Evolutionary conservation across 371 early-diverging fungal species (phyloP).

Genomic region (Apophysomyces trapeziformis): DNA sequence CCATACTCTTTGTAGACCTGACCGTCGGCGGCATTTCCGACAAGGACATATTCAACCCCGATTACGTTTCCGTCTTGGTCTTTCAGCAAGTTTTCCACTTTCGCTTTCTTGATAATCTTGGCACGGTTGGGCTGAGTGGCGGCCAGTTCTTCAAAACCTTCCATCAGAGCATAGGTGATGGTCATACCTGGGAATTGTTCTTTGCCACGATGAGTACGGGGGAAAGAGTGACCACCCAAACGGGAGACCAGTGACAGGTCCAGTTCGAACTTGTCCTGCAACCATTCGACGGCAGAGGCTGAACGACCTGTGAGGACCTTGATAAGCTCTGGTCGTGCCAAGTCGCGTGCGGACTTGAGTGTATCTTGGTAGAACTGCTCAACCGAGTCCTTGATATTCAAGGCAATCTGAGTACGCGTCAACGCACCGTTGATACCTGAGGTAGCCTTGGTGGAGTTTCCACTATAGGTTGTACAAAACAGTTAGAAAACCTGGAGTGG

Average conservation of each 20-base stretch:
- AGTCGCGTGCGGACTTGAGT: slow-evolving; percentile 85
- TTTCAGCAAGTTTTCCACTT: slow-evolving; percentile 67
- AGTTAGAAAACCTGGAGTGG: slow-evolving; percentile 10
- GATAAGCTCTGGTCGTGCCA: slow-evolving; percentile 84
- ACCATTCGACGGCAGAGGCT: slow-evolving; percentile 91
- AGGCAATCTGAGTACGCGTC: slow-evolving; percentile 77
- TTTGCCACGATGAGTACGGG: slow-evolving; percentile 95
- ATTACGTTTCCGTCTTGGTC: slow-evolving; percentile 63
- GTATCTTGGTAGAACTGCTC: slow-evolving; percentile 91
- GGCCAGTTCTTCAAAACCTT: slow-evolving; percentile 78
- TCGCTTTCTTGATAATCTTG: slow-evolving; percentile 80
- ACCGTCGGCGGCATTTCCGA: slow-evolving; percentile 60
- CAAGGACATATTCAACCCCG: slow-evolving; percentile 81
- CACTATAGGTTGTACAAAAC: slow-evolving; percentile 48
- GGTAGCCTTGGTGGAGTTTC: slow-evolving; percentile 96
- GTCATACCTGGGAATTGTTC: slow-evolving; percentile 96
- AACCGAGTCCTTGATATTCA: slow-evolving; percentile 79
- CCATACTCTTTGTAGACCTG: slow-evolving; percentile 61
- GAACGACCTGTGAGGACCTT: slow-evolving; percentile 86
- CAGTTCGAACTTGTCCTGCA: slow-evolving; percentile 86
- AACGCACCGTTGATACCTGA: slow-evolving; percentile 96
- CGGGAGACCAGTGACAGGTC: slow-evolving; percentile 90
- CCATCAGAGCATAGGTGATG: slow-evolving; percentile 93
- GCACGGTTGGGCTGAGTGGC: slow-evolving; percentile 72
- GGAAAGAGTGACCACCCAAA: slow-evolving; percentile 87